Conservation (phyloP, 108 stramenopile species). For the Stephanodiscus triporus region DNA sequence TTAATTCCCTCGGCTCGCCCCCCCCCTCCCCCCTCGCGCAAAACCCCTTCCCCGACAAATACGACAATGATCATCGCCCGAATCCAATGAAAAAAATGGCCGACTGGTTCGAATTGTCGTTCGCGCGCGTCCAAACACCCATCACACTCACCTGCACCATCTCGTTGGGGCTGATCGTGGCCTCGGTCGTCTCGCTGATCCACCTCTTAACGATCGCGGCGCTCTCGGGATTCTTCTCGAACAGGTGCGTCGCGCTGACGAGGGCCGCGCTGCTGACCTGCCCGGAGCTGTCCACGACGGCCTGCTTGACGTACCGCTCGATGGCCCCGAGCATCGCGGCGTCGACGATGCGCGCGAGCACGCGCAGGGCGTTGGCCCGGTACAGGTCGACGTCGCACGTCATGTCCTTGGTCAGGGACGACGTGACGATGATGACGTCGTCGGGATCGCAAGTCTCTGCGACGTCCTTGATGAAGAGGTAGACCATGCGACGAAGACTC, state of each 20-base stretch:
- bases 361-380: conserved; percentile 98
- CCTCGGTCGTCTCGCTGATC: conserved; percentile 95
- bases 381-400: conserved; percentile 97
- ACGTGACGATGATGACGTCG: conserved; percentile 99
- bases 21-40: neutral
- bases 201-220: conserved; percentile 89
- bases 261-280: conserved; percentile 96
- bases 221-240: conserved; percentile 70
- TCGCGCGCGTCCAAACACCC: no score
- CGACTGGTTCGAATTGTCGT: no score
- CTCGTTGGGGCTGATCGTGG: conserved; percentile 88
- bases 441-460: conserved; percentile 97
- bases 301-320: conserved; percentile 98
- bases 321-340: conserved; percentile 98
- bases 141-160: conserved; percentile 89
- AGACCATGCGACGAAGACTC: conserved; percentile 86
- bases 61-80: neutral
- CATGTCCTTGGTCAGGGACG: conserved; percentile 98
- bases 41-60: neutral
- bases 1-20: neutral
- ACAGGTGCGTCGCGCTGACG: conserved; percentile 88
- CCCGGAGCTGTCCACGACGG: conserved; percentile 95
- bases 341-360: conserved; percentile 97
- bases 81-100: no score
- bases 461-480: conserved; percentile 99